A percentile compares a stretch with the other conserved stretches of the same genome.
phyloP scores from a whole-genome alignment of 768 basidiomycete species.

The Ramaria sp. region DNA sequence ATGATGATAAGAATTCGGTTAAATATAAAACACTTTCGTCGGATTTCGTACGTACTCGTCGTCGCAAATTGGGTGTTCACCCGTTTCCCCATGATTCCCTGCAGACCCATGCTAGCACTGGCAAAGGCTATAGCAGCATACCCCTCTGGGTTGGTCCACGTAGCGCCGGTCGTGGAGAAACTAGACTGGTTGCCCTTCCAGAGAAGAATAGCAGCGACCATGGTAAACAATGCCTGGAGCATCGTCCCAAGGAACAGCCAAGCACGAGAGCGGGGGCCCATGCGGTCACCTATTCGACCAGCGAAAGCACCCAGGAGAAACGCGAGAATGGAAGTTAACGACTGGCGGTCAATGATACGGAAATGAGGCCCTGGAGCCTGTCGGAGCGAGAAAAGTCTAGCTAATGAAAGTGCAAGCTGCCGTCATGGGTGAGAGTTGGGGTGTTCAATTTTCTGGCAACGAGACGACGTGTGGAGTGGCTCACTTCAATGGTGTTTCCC shows the following conservation, averaged over 20 bases:
- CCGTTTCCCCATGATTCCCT: constrained; percentile 78
- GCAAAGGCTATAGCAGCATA: constrained; percentile 71
- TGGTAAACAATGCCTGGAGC: constrained; percentile 65
- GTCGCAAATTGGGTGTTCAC: constrained; percentile 72
- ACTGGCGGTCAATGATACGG: constrained; percentile 76
- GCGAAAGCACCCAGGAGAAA: constrained; percentile 68
- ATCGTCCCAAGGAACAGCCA: constrained; percentile 70
- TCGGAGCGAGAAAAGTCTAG: constrained; percentile 45
- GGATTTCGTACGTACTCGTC: constrained; percentile 42
- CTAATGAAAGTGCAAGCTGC: constrained; percentile 70
- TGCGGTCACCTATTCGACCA: constrained; percentile 71
- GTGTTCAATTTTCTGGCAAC: not conserved
- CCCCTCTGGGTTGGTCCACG: constrained; percentile 57
- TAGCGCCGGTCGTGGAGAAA: constrained; percentile 19
- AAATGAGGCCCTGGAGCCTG: constrained; percentile 28
- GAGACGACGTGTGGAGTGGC: not conserved
- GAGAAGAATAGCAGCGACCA: constrained; percentile 57
- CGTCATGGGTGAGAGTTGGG: constrained; percentile 20
- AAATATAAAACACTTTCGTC: not conserved
- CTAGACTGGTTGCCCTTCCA: constrained; percentile 53
- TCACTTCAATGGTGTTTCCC: constrained; percentile 6
- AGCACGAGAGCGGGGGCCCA: constrained; percentile 58
- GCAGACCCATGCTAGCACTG: constrained; percentile 70
- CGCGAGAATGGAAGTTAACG: constrained; percentile 62
- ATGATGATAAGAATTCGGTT: constrained; percentile 7